A percentile compares a stretch with the other conserved stretches of the same genome.
These are phyloP conservation scores for Cordyceps militaris DNA, from an alignment of 2,329 filamentous ascomycete genomes.

Conservation along the genomic window DNA sequence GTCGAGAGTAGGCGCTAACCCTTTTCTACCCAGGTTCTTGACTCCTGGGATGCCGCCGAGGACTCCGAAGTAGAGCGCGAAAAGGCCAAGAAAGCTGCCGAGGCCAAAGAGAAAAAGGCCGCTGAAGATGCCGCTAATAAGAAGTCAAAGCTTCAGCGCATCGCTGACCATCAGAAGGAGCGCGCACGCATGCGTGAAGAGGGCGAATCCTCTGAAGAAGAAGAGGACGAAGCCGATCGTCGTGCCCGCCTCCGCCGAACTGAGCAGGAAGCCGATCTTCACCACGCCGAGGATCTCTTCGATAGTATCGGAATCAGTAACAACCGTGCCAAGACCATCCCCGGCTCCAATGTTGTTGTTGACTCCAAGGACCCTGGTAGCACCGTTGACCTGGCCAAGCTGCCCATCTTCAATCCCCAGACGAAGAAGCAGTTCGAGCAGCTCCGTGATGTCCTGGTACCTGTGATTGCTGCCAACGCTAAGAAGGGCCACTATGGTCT, in stretches of 20 bases:
- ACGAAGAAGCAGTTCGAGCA: constrained; percentile 81
- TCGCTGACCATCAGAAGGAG: constrained; percentile 68
- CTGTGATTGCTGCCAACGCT: constrained; percentile 63
- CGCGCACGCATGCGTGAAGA: constrained; percentile 46
- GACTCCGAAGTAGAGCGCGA: constrained; percentile 96
- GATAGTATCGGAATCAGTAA: constrained; percentile 61
- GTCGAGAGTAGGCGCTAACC: constrained; percentile 1
- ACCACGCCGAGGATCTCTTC: constrained; percentile 87
- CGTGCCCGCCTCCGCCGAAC: constrained; percentile 68
- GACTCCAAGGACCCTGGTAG: constrained; percentile 68
- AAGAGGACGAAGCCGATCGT: constrained; percentile 65
- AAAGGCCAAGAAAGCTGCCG: constrained; percentile 81
- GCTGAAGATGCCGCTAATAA: constrained; percentile 83
- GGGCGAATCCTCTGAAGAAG: constrained; percentile 45
- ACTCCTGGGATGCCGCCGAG: constrained; percentile 94
- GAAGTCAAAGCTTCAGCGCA: constrained; percentile 80
- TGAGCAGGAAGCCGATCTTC: constrained; percentile 83
- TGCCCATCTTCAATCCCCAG: constrained; percentile 81
- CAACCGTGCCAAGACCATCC: constrained; percentile 61
- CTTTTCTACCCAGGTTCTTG: constrained; percentile 62
- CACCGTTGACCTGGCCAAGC: constrained; percentile 70
- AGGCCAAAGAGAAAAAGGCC: constrained; percentile 82
- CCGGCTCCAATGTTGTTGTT: constrained; percentile 58
- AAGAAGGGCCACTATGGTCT: constrained; percentile 88
- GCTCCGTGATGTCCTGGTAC: constrained; percentile 70